Percentiles rank a stretch among this genome's conserved stretches.
Conservation (phyloP, 208 protist species). For the Trypanosoma rangeli region DNA sequence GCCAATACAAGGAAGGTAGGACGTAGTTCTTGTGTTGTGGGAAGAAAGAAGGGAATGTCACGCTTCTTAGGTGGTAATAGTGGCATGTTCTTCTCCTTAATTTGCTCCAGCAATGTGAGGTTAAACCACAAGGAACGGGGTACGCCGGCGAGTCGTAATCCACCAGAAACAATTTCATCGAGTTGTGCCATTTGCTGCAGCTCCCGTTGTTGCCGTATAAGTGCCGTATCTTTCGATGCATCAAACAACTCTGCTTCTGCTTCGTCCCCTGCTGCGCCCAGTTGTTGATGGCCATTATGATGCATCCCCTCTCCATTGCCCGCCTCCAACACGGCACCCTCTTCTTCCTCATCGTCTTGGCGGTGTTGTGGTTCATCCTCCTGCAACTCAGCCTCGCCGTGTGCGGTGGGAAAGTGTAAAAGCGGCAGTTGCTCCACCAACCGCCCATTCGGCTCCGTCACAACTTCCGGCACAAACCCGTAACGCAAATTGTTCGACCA, state of each 20-base stretch:
- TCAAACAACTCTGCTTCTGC: constrained; percentile 70
- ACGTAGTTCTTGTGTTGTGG: constrained; percentile 75
- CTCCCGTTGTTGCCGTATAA: constrained; percentile 42
- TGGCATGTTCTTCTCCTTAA: constrained; percentile 90
- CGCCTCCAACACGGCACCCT: not conserved
- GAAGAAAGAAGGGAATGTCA: constrained; percentile 91
- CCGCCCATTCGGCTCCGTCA: constrained; percentile 40
- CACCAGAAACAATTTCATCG: constrained; percentile 55
- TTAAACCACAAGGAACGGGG: constrained; percentile 78
- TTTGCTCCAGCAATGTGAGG: constrained; percentile 84
- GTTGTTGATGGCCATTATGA: not conserved
- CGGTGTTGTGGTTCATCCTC: not conserved
- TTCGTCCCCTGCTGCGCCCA: constrained; percentile 25
- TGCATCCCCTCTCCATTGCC: not conserved
- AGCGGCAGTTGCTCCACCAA: constrained; percentile 51
- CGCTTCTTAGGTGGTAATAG: constrained; percentile 89
- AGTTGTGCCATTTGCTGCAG: constrained; percentile 41
- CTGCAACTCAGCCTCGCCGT: constrained; percentile 54
- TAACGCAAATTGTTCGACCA: constrained; percentile 92
- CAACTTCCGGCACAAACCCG: constrained; percentile 83
- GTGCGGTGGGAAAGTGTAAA: constrained; percentile 78
- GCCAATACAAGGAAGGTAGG: constrained; percentile 80
- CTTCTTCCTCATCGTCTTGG: constrained; percentile 6
- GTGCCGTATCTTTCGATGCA: constrained; percentile 55
- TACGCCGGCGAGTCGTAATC: constrained; percentile 66